Evolutionary conservation across 495 filamentous ascomycete genomes (phyloP).

Genomic region (Neurospora discreta): DNA sequence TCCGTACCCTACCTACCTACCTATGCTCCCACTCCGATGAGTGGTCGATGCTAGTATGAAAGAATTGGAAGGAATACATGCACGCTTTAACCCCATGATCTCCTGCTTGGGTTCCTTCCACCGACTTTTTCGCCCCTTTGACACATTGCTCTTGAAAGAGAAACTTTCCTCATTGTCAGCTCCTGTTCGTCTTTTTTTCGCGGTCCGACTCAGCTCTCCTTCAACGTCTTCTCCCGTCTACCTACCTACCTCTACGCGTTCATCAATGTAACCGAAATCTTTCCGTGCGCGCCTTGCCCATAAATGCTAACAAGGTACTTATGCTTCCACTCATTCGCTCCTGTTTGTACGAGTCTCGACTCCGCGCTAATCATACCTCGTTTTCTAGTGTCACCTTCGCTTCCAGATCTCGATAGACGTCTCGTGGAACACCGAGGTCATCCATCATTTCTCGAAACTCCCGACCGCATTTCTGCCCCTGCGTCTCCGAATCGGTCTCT

Average conservation of each 20-base stretch:
- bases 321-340: not conserved
- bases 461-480: conserved; percentile 4
- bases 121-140: not conserved
- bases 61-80: no score
- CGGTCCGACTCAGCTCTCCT: not conserved
- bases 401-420: conserved; percentile 8
- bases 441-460: conserved; percentile 19
- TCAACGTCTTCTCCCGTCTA: not conserved
- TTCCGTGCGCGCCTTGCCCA: not conserved
- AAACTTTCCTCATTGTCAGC: not conserved
- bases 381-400: conserved; percentile 14
- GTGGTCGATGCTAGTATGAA: not conserved
- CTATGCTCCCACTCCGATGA: not conserved
- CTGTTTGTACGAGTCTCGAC: not conserved
- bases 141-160: not conserved
- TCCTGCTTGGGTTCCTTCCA: not conserved
- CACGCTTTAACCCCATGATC: not conserved
- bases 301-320: not conserved
- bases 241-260: not conserved
- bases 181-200: not conserved
- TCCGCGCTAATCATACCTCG: not conserved
- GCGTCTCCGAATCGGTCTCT: not conserved
- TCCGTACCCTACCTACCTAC: no score
- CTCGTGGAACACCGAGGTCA: conserved; percentile 9
- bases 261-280: not conserved